Evolutionary conservation across 2,329 filamentous ascomycete species (phyloP).

Genomic region (Exophiala oligosperma): DNA sequence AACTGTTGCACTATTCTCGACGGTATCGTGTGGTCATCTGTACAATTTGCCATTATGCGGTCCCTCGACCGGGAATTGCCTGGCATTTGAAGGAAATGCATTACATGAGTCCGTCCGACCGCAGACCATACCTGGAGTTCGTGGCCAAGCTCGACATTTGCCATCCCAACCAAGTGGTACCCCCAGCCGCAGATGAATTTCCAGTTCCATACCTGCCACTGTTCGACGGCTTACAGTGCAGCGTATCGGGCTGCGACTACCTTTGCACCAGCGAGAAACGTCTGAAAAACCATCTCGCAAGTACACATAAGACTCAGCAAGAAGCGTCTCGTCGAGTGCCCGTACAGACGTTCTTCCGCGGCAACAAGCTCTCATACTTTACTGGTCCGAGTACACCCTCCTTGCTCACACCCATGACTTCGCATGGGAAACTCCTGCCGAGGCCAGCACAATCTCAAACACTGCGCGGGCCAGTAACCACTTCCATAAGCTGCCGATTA

Average conservation of each 20-base stretch:
- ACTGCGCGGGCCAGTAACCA: too few relatives aligned
- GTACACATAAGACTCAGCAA: not conserved
- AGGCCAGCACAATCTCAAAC: not conserved
- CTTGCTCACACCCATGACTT: not conserved
- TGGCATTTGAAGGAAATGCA: conserved; percentile 36
- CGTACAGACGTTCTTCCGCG: conserved; percentile 10
- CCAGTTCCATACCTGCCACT: conserved; percentile 8
- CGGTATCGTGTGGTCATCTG: conserved; percentile 29
- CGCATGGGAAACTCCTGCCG: not conserved
- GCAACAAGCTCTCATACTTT: conserved; percentile 6
- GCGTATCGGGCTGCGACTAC: not conserved
- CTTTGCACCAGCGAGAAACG: conserved; percentile 7
- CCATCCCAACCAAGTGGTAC: conserved; percentile 5
- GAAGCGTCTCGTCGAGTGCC: not conserved
- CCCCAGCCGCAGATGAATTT: conserved; percentile 1
- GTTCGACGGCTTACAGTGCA: conserved; percentile 3
- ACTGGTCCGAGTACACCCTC: not conserved
- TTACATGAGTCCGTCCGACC: conserved; percentile 20
- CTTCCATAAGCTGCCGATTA: not conserved
- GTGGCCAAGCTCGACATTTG: conserved; percentile 1
- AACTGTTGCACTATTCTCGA: conserved; percentile 24
- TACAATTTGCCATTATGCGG: conserved; percentile 30
- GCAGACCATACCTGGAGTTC: conserved; percentile 20
- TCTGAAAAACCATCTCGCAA: conserved; percentile 4
- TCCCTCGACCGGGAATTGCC: conserved; percentile 30